phyloP scores from a whole-genome alignment of 441 rosid species.

The Jatropha multifida region DNA sequence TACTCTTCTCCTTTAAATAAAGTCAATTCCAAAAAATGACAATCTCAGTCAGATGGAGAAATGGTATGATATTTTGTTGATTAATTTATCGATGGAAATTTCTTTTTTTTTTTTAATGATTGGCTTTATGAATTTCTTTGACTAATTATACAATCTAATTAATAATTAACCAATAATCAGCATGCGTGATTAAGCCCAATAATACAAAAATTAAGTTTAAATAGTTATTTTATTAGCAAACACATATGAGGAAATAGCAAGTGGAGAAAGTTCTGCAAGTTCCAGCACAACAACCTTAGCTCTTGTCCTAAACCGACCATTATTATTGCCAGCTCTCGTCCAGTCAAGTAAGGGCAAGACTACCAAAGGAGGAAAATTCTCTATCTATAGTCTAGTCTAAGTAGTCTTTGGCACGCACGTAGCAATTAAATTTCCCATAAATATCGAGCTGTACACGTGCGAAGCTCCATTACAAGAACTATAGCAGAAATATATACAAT shows the following conservation, averaged over 20 bases:
- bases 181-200: not conserved
- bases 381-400: not conserved
- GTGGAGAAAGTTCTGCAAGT: not conserved
- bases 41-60: too few relatives aligned
- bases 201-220: not conserved
- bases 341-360: conserved; percentile 9
- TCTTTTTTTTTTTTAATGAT: not conserved
- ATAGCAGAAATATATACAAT: not conserved
- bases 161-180: too few relatives aligned
- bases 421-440: not conserved
- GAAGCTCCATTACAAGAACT: not conserved
- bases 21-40: too few relatives aligned
- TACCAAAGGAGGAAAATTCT: not conserved
- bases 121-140: not conserved
- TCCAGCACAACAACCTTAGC: conserved; percentile 15
- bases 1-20: too few relatives aligned
- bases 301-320: conserved; percentile 16
- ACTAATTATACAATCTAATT: not conserved
- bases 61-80: too few relatives aligned
- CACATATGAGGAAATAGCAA: not conserved
- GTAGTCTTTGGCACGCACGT: conserved; percentile 1
- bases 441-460: conserved; percentile 30
- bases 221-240: not conserved
- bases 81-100: too few relatives aligned
- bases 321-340: conserved; percentile 15